Base-by-base conservation (phyloP, 805 yeast species). In the Komagataella phaffii region DNA sequence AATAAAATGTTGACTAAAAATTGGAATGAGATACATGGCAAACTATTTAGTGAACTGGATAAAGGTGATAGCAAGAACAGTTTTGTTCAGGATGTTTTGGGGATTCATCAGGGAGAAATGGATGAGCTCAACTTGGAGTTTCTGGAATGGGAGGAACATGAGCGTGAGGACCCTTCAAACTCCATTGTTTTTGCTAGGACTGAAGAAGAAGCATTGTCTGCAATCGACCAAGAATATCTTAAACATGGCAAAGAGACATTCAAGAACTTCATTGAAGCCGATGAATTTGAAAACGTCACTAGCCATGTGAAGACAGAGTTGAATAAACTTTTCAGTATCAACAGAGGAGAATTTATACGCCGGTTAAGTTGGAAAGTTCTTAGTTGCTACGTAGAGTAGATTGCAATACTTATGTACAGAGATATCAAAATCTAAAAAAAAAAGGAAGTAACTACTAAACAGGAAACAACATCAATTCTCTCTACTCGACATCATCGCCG, bases 21-120 rank as follows among this genome's bases (percentile, higher is more conserved):
- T 47, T 78, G 82, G 82, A 70, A 73, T 12, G 64, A 64, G 47
- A 62, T 76, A 17, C 73, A 77, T 53, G 57, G 62, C 2, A 57
- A 65, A 2, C 52, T 67, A 7, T 63, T 66, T 46, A 59, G 57
- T 3, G 63, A 61, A 8, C 53, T 59, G 45, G 56, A 58, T n/a
- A 19, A 48, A 23, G 30, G 48, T n/a, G 6, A 36, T 45, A 24
- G 44, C n/a, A 47, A 18, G 17, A 36, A 50, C 44, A 51, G 46
- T 6, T 51, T 50, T 4, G 17, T 57, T 62, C 18, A 54, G 4
- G 53, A 55, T 7, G 44, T 17, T 23, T 17, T 43, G 50, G 45
- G 55, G 19, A 46, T 45, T 44, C 44, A 49, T 36, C 36, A 63
- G 61, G 72, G 65, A 1, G 80, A 76, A 49, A 50, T 74, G 44